A percentile compares a stretch with the other conserved stretches of the same genome.
Conservation (phyloP, 768 basidiomycete species). For the Pleurotus djamor region DNA sequence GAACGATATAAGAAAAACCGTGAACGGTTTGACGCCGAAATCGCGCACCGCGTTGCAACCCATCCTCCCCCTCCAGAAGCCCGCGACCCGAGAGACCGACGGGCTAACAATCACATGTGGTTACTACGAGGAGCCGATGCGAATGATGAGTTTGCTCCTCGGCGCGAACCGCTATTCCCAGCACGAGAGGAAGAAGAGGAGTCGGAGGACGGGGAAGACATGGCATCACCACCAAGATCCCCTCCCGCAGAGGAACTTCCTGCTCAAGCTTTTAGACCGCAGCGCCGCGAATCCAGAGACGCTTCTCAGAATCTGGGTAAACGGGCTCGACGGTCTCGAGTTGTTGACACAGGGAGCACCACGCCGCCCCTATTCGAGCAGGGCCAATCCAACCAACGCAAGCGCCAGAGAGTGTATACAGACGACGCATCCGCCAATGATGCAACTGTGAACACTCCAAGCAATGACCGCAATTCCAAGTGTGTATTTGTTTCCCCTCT, state of each 20-base stretch:
- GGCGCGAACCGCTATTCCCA: too few relatives aligned
- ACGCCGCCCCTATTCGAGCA: too few relatives aligned
- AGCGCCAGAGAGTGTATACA: too few relatives aligned
- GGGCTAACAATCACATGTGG: too few relatives aligned
- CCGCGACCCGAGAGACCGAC: background rate
- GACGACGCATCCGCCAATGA: too few relatives aligned
- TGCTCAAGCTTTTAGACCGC: background rate
- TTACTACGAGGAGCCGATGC: too few relatives aligned
- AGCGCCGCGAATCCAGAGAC: background rate
- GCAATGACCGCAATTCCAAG: too few relatives aligned
- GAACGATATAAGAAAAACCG: slow-evolving; percentile 42
- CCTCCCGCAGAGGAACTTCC: background rate
- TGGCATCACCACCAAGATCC: too few relatives aligned
- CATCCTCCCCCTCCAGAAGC: background rate
- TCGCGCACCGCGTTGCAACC: slow-evolving; percentile 22
- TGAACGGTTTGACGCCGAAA: slow-evolving; percentile 28
- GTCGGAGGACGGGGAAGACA: background rate
- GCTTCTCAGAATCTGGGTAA: background rate
- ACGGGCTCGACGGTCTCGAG: slow-evolving; percentile 3
- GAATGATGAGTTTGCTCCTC: background rate
- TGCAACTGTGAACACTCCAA: too few relatives aligned
- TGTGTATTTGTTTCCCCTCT: too few relatives aligned
- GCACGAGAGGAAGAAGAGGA: background rate
- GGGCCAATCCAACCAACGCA: too few relatives aligned
- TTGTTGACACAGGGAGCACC: too few relatives aligned